Percentiles rank a stretch among this genome's conserved stretches.
These are phyloP conservation scores for Suillus plorans DNA, from an alignment of 768 basidiomycete genomes.

Conservation along the genomic window DNA sequence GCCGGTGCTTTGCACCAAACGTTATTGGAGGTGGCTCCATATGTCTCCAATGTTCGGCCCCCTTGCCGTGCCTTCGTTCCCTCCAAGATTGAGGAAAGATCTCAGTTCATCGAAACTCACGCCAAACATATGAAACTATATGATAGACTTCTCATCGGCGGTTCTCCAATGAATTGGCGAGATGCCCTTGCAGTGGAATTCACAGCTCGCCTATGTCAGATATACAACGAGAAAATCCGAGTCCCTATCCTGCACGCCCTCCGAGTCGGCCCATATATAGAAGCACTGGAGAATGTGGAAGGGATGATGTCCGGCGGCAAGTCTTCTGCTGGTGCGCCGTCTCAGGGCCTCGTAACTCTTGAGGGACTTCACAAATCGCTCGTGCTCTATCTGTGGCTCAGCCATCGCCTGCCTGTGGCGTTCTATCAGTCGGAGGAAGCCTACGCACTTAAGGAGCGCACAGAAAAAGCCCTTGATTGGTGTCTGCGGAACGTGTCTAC, in stretches of 20 bases:
- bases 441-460: slow-evolving; percentile 51
- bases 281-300: slow-evolving; percentile 22
- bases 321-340: not conserved
- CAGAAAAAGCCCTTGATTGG: slow-evolving; percentile 71
- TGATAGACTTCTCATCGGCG: slow-evolving; percentile 45
- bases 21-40: slow-evolving; percentile 48
- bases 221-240: slow-evolving; percentile 35
- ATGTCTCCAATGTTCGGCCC: slow-evolving; percentile 45
- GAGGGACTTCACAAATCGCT: slow-evolving; percentile 79
- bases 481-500: slow-evolving; percentile 45
- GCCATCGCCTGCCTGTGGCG: slow-evolving; percentile 63
- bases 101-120: slow-evolving; percentile 44
- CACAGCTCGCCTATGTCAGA: slow-evolving; percentile 7
- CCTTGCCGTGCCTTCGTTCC: slow-evolving; percentile 40
- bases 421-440: slow-evolving; percentile 61
- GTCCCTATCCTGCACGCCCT: slow-evolving; percentile 24
- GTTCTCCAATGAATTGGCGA: slow-evolving; percentile 56
- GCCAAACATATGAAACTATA: slow-evolving; percentile 37
- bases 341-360: slow-evolving; percentile 35
- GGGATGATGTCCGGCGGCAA: slow-evolving; percentile 18
- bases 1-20: slow-evolving; percentile 36
- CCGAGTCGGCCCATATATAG: slow-evolving; percentile 21
- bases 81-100: slow-evolving; percentile 27
- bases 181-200: slow-evolving; percentile 30
- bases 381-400: slow-evolving; percentile 84